A percentile compares a stretch with the other conserved stretches of the same genome.
phyloP scores from a whole-genome alignment of 2,329 filamentous ascomycete species.

The Nigrospora osmanthi region DNA sequence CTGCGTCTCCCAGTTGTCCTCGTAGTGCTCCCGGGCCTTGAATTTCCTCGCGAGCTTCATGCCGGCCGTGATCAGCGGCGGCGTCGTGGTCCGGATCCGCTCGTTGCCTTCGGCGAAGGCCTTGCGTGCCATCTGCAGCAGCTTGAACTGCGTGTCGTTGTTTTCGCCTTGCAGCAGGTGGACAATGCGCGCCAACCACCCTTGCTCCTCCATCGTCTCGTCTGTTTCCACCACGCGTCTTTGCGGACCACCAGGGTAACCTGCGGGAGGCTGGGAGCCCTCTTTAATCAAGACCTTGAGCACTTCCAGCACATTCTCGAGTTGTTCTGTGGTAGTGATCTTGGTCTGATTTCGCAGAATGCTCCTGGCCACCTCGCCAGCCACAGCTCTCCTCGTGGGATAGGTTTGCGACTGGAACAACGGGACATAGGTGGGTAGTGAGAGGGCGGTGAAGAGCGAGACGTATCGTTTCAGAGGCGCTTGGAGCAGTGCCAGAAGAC shows the following conservation, averaged over 20 bases:
- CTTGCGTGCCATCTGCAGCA: conserved; percentile 81
- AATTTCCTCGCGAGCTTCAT: conserved; percentile 83
- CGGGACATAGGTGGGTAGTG: conserved; percentile 85
- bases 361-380: conserved; percentile 76
- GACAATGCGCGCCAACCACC: conserved; percentile 87
- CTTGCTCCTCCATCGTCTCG: conserved; percentile 96
- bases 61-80: conserved; percentile 80
- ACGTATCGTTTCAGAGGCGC: conserved; percentile 84
- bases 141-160: conserved; percentile 90
- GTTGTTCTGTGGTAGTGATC: conserved; percentile 69
- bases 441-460: conserved; percentile 92
- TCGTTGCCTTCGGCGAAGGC: conserved; percentile 90
- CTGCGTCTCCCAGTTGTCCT: conserved; percentile 56
- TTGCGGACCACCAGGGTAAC: conserved; percentile 76
- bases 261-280: conserved; percentile 73
- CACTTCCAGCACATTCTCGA: conserved; percentile 84
- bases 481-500: conserved; percentile 81
- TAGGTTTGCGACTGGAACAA: conserved; percentile 89
- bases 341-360: conserved; percentile 76
- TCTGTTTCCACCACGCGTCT: conserved; percentile 78
- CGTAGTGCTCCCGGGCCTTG: conserved; percentile 82
- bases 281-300: conserved; percentile 90
- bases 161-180: conserved; percentile 77
- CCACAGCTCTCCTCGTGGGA: conserved; percentile 81
- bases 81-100: conserved; percentile 90